These are phyloP conservation scores for Verticillium longisporum DNA, from an alignment of 2,329 filamentous ascomycete genomes.

Conservation along the genomic window DNA sequence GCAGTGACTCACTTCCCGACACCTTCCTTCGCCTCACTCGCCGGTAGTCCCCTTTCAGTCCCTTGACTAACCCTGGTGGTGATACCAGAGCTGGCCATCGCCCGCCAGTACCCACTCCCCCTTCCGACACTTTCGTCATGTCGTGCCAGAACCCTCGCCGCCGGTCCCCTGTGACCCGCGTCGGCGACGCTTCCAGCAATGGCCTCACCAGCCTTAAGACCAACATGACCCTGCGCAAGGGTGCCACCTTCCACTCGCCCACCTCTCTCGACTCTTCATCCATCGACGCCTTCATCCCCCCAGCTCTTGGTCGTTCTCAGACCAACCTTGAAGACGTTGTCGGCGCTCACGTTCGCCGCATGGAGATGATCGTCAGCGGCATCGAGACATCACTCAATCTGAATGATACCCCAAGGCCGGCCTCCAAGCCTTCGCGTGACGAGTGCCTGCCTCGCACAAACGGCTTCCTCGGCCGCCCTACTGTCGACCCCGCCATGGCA, in stretches of 20 bases:
- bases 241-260: conserved; percentile 59
- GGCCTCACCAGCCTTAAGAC: conserved; percentile 40
- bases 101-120: conserved; percentile 14
- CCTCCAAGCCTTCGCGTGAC: conserved; percentile 38
- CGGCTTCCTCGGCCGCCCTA: conserved; percentile 49
- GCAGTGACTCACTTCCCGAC: conserved; percentile 23
- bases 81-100: conserved; percentile 21
- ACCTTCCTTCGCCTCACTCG: conserved; percentile 14
- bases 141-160: conserved; percentile 40
- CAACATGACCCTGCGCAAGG: conserved; percentile 59
- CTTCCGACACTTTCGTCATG: conserved; percentile 28
- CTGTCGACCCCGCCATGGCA: conserved; percentile 43
- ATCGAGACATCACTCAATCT: conserved; percentile 54
- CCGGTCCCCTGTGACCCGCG: conserved; percentile 36
- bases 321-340: conserved; percentile 67
- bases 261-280: conserved; percentile 26
- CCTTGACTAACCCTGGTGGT: conserved; percentile 10
- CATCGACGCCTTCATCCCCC: conserved; percentile 37
- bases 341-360: conserved; percentile 61
- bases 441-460: conserved; percentile 54
- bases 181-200: conserved; percentile 28
- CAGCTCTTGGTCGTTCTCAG: conserved; percentile 58
- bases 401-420: conserved; percentile 15
- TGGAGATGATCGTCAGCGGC: conserved; percentile 57
- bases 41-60: conserved; percentile 4